phyloP scores from a whole-genome alignment of 2,329 filamentous ascomycete species.

The Pestalotiopsis sp. region DNA sequence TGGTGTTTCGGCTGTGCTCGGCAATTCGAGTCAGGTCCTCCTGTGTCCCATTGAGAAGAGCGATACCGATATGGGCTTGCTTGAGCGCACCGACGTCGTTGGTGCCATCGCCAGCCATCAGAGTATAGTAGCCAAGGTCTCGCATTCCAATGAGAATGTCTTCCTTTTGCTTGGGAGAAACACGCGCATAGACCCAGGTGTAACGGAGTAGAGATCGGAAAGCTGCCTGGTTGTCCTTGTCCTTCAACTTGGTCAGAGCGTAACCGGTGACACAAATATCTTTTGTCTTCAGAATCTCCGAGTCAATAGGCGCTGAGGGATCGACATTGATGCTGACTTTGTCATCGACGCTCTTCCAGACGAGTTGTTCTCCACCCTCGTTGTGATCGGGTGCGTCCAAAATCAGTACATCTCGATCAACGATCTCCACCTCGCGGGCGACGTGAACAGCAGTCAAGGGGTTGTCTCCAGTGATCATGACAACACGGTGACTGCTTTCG shows the following conservation, averaged over 20 bases:
- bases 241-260: constrained; percentile 72
- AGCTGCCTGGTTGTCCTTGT: constrained; percentile 73
- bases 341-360: constrained; percentile 96
- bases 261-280: constrained; percentile 97
- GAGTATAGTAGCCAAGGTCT: constrained; percentile 94
- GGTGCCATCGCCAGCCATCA: constrained; percentile 98
- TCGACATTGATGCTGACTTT: constrained; percentile 85
- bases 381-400: constrained; percentile 94
- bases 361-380: constrained; percentile 74
- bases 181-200: constrained; percentile 96
- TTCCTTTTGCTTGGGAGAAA: constrained; percentile 98
- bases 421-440: constrained; percentile 93
- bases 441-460: constrained; percentile 96
- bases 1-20: constrained; percentile 90
- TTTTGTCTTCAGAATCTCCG: constrained; percentile 79
- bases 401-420: constrained; percentile 93
- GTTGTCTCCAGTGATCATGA: constrained; percentile 99
- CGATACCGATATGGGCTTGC: constrained; percentile 96
- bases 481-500: constrained; percentile 95
- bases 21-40: constrained; percentile 90
- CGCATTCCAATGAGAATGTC: constrained; percentile 96
- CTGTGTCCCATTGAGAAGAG: constrained; percentile 89
- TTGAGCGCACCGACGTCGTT: constrained; percentile 98
- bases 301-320: constrained; percentile 77
- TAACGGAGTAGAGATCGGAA: constrained; percentile 80